Conservation (phyloP, 768 basidiomycete species). For the Solioccasus polychromus region DNA sequence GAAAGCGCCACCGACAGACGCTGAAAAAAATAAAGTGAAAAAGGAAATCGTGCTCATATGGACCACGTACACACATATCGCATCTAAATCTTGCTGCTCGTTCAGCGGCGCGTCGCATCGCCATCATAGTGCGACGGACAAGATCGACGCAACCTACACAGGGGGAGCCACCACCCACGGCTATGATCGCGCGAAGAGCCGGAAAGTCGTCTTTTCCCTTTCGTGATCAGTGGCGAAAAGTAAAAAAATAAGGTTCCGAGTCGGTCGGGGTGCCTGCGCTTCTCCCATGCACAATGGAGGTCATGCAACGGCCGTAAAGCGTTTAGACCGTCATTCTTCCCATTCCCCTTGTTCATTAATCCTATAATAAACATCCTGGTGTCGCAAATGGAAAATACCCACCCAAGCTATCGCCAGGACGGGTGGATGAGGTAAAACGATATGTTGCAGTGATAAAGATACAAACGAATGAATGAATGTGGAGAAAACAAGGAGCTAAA, state of each 20-base stretch:
- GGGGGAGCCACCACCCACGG: neutral
- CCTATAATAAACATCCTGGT: conserved; percentile 22
- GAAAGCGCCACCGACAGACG: conserved; percentile 2
- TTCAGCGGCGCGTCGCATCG: too few species aligned
- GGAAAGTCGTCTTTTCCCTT: neutral
- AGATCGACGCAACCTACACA: too few species aligned
- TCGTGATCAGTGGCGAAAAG: conserved; percentile 4
- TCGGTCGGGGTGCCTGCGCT: conserved; percentile 20
- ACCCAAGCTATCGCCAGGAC: conserved; percentile 2
- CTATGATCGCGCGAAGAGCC: conserved; percentile 5
- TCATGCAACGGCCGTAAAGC: conserved; percentile 20
- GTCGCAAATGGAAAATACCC: conserved; percentile 6
- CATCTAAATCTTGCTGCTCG: too few species aligned
- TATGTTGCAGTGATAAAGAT: conserved; percentile 18
- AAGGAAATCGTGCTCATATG: too few species aligned
- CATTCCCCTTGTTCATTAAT: conserved; percentile 21
- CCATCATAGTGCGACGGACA: too few species aligned
- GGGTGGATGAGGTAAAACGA: conserved; percentile 14
- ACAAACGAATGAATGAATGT: neutral
- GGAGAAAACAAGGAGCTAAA: conserved; percentile 7
- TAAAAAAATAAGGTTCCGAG: conserved; percentile 28
- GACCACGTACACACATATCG: too few species aligned
- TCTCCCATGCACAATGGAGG: conserved; percentile 13
- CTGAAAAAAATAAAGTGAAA: neutral
- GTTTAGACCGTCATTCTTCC: conserved; percentile 17